These are phyloP conservation scores for Salix udensis DNA, from an alignment of 345 rosid genomes.

Conservation along the genomic window DNA sequence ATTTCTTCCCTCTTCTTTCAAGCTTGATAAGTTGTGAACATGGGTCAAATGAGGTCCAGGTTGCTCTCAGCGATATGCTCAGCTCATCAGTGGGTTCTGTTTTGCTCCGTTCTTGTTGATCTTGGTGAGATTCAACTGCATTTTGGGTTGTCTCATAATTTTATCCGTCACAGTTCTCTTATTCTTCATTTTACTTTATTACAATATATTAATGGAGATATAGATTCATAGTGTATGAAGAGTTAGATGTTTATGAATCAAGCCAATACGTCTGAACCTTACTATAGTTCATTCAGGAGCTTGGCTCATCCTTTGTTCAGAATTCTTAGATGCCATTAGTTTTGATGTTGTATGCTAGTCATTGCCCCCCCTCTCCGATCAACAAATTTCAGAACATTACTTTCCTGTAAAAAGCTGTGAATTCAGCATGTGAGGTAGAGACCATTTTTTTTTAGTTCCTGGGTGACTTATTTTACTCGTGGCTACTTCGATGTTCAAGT, in stretches of 20 bases:
- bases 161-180: slow-evolving; percentile 1
- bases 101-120: slow-evolving; percentile 67
- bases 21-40: slow-evolving; percentile 88
- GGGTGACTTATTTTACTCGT: not conserved
- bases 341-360: slow-evolving; percentile 39
- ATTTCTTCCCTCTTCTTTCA: slow-evolving; percentile 72
- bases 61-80: slow-evolving; percentile 89
- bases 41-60: slow-evolving; percentile 83
- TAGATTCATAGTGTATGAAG: slow-evolving; percentile 38
- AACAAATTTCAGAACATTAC: slow-evolving; percentile 2
- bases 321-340: slow-evolving; percentile 18
- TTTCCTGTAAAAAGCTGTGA: slow-evolving; percentile 17
- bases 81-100: slow-evolving; percentile 76
- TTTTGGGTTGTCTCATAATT: slow-evolving; percentile 30
- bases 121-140: slow-evolving; percentile 14
- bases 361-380: not conserved
- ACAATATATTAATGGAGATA: slow-evolving; percentile 16
- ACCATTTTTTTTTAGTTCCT: not conserved
- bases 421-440: slow-evolving; percentile 8
- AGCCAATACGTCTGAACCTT: slow-evolving; percentile 13
- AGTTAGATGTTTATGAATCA: slow-evolving; percentile 27
- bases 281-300: slow-evolving; percentile 20
- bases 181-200: slow-evolving; percentile 5
- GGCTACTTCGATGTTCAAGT: not conserved
- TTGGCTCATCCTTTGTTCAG: slow-evolving; percentile 18